phyloP scores from a whole-genome alignment of 208 protist species.

The Phytomonas francai region DNA sequence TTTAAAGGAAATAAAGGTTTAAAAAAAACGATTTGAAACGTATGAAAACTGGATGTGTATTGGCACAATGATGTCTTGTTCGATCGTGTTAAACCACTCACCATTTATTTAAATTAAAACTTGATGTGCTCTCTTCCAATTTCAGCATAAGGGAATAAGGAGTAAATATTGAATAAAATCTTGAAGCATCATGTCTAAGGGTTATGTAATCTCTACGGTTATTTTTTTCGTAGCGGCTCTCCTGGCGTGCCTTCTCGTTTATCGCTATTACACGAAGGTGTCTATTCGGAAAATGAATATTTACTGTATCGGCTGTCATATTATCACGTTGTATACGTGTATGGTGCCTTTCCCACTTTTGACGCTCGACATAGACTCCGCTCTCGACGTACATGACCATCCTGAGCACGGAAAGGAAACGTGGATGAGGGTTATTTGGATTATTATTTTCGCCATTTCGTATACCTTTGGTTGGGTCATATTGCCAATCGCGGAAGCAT shows the following conservation, averaged over 20 bases:
- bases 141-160: not conserved
- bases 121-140: not conserved
- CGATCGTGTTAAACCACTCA: not conserved
- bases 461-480: slow-evolving; percentile 83
- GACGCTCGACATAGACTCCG: slow-evolving; percentile 78
- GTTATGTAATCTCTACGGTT: slow-evolving; percentile 44
- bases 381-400: slow-evolving; percentile 25
- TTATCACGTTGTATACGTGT: slow-evolving; percentile 71
- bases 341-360: slow-evolving; percentile 80
- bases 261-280: slow-evolving; percentile 73
- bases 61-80: not conserved
- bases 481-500: slow-evolving; percentile 81
- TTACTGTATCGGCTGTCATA: slow-evolving; percentile 53
- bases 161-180: not conserved
- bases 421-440: slow-evolving; percentile 81
- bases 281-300: slow-evolving; percentile 64
- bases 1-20: too few species aligned
- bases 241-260: slow-evolving; percentile 37
- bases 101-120: not conserved
- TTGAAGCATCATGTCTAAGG: slow-evolving; percentile 25
- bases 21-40: not conserved
- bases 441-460: slow-evolving; percentile 74
- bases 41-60: not conserved
- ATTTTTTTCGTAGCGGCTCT: slow-evolving; percentile 70
- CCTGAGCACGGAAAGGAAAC: slow-evolving; percentile 15